Percentiles rank a stretch among this genome's conserved stretches.
phyloP scores from a whole-genome alignment of 2,329 filamentous ascomycete genomes.

The Diaporthe batatas region DNA sequence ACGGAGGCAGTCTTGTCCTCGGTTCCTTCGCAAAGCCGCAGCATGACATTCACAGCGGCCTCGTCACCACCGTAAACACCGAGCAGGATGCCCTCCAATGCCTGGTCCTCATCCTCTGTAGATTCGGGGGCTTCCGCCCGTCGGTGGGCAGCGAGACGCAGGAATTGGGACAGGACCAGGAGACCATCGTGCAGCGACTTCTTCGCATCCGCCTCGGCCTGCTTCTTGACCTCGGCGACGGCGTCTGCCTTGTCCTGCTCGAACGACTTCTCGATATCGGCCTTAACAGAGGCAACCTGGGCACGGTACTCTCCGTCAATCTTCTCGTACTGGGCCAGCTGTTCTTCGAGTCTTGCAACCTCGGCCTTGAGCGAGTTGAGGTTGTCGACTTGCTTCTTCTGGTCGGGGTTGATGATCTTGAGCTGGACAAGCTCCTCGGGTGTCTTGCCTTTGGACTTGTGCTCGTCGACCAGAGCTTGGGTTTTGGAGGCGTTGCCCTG shows the following conservation, averaged over 20 bases:
- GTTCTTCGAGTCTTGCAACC: conserved; percentile 78
- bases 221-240: conserved; percentile 66
- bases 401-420: conserved; percentile 84
- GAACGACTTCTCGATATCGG: conserved; percentile 69
- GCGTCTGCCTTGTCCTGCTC: conserved; percentile 69
- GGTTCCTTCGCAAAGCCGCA: conserved; percentile 81
- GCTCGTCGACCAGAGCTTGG: conserved; percentile 76
- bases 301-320: conserved; percentile 79
- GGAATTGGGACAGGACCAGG: conserved; percentile 81
- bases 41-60: conserved; percentile 78
- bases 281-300: conserved; percentile 69
- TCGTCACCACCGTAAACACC: conserved; percentile 85
- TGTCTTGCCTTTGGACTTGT: conserved; percentile 75
- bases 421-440: conserved; percentile 79
- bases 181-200: conserved; percentile 74
- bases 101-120: conserved; percentile 78
- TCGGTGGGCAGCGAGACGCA: conserved; percentile 82
- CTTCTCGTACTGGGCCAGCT: conserved; percentile 80
- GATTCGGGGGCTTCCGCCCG: conserved; percentile 77
- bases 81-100: conserved; percentile 83
- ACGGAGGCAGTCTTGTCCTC: conserved; percentile 76
- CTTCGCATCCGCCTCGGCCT: conserved; percentile 66
- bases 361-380: conserved; percentile 79
- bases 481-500: conserved; percentile 80
- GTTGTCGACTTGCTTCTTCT: conserved; percentile 82